phyloP scores from a whole-genome alignment of 164 flowering plant species.

The Echeveria elegans region DNA sequence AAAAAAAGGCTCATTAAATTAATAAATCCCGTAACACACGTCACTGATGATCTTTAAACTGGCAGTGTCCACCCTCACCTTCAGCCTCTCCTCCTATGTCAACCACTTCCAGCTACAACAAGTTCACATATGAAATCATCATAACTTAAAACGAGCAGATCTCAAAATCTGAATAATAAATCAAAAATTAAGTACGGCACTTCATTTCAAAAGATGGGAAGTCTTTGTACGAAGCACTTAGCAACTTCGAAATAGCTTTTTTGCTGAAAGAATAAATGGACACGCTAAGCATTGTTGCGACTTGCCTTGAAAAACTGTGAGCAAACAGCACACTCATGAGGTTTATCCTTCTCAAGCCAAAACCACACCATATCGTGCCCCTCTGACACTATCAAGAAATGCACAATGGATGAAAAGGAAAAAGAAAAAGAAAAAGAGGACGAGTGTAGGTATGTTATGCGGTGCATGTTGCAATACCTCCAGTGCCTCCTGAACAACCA shows the following conservation, averaged over 20 bases:
- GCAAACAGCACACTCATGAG: slow-evolving; percentile 81
- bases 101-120: slow-evolving; percentile 9
- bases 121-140: background rate
- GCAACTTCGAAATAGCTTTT: background rate
- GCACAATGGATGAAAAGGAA: background rate
- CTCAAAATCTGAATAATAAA: background rate
- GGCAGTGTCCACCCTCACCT: background rate
- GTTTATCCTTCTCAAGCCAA: slow-evolving; percentile 82
- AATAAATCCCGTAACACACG: background rate
- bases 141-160: background rate
- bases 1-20: background rate
- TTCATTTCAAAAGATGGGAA: no score
- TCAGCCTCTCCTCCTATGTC: background rate
- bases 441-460: background rate
- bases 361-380: slow-evolving; percentile 95
- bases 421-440: no score
- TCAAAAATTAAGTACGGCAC: background rate
- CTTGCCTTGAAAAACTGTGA: slow-evolving; percentile 46
- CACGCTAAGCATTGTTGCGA: background rate
- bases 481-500: background rate
- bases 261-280: background rate
- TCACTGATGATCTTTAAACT: background rate
- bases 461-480: background rate
- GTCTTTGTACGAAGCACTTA: background rate
- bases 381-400: slow-evolving; percentile 21